Base-by-base conservation (phyloP, 176 grass and related monocot species). In the Echinochloa phyllopogon region DNA sequence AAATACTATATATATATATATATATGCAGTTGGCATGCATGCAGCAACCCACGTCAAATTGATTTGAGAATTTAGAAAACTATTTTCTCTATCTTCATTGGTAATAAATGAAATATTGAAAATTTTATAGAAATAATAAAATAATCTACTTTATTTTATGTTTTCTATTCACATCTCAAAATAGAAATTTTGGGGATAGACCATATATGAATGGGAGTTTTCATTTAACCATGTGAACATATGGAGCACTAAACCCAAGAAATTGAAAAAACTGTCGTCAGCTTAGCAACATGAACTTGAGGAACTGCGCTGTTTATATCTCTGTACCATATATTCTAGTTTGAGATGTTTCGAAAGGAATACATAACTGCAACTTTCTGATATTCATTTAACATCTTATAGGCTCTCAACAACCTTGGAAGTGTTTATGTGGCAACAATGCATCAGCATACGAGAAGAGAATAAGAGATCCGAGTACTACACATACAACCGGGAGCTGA, bases 381-480 rank as follows among this genome's bases (percentile, higher is more conserved):
- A 75, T 79, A 25, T 55, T 69, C 87, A 10, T 44, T 39, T 41
- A 27, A 90, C 61, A 79, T 85, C 18, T 88, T 94, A 20, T 74
- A 99, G 97, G 97, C 97, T 75, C 75, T 99, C 75, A 99, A 99
- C 84, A 99, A 99, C 74, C 93, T 99, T 23, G 97, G 97, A 55
- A 99, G 97, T 79, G 97, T 99, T 74, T 99, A 96, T 87, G 97
- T 99, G 65, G 94, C 57, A 99, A 90, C 84, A 99, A 96, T 79
- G 91, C 97, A 65, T 99, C 97, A 51, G 97, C 97, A 49, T 99
- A 99, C 10, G 97, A 99, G 79, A n/a, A n/a, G n/a, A n/a, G n/a
- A n/a, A n/a, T n/a, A 99, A 99, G 84, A 92, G 97, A 84, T 99
- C 97, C 0, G 97, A 99, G 65, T 99, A 99, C 68, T n/a, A n/a